These are phyloP conservation scores for Emmonsiellopsis sp. DNA, from an alignment of 2,329 filamentous ascomycete genomes.

Conservation along the genomic window DNA sequence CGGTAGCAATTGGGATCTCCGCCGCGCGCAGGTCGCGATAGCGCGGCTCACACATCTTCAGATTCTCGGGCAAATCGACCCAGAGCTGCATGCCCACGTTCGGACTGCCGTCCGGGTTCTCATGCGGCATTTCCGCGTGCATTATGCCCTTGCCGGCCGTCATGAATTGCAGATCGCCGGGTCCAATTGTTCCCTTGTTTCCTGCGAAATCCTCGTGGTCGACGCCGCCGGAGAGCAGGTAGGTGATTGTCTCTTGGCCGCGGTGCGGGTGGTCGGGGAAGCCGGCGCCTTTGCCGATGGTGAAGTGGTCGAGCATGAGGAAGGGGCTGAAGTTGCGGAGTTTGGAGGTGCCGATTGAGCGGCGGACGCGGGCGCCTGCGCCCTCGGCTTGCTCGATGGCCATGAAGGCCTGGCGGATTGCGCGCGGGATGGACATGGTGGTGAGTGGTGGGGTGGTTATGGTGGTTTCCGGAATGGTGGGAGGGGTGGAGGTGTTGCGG, in stretches of 20 bases:
- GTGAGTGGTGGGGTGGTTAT: neutral
- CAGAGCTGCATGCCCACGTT: constrained; percentile 90
- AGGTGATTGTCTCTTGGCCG: constrained; percentile 85
- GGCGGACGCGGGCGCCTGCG: constrained; percentile 74
- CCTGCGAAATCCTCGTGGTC: constrained; percentile 92
- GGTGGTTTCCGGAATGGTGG: neutral
- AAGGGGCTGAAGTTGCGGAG: constrained; percentile 86
- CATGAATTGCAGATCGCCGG: constrained; percentile 97
- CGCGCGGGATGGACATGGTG: constrained; percentile 60
- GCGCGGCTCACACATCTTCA: constrained; percentile 84
- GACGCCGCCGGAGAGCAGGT: constrained; percentile 73
- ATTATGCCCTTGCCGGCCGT: constrained; percentile 86
- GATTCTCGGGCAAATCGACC: constrained; percentile 69
- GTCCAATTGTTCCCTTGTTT: constrained; percentile 69
- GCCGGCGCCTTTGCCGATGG: constrained; percentile 66
- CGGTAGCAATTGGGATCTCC: constrained; percentile 69
- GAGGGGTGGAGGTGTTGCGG: constrained; percentile 5
- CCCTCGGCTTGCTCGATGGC: constrained; percentile 83
- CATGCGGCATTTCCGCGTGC: constrained; percentile 88
- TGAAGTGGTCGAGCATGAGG: constrained; percentile 93
- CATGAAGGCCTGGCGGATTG: constrained; percentile 73
- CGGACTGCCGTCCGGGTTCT: constrained; percentile 63
- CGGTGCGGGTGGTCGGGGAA: constrained; percentile 82
- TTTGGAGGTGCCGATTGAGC: constrained; percentile 75
- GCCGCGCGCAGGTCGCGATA: constrained; percentile 73